Conservation (phyloP, 2,329 filamentous ascomycete genomes). For the Bertia moriformis region DNA sequence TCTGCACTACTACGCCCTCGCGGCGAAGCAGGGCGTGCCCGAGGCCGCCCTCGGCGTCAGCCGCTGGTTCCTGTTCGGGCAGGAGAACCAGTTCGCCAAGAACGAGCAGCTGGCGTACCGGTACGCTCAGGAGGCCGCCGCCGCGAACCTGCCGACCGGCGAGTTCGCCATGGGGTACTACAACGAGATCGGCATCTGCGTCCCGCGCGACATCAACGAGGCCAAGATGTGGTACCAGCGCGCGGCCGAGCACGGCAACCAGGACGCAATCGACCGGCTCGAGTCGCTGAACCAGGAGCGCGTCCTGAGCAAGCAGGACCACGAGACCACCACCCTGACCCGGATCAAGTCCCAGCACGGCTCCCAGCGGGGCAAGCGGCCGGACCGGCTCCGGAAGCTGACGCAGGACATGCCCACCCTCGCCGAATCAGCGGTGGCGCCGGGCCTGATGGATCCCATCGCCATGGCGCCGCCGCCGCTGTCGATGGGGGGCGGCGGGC, state of each 20-base stretch:
- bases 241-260: slow-evolving; percentile 80
- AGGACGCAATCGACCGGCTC: slow-evolving; percentile 68
- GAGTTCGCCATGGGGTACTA: slow-evolving; percentile 98
- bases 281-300: slow-evolving; percentile 73
- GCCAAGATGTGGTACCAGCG: slow-evolving; percentile 82
- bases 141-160: slow-evolving; percentile 69
- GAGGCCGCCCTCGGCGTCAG: slow-evolving; percentile 93
- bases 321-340: slow-evolving; percentile 79
- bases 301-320: slow-evolving; percentile 75
- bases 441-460: slow-evolving; percentile 12
- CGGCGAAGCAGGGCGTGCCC: slow-evolving; percentile 77
- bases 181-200: slow-evolving; percentile 87
- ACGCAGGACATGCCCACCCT: slow-evolving; percentile 28
- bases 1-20: slow-evolving; percentile 87
- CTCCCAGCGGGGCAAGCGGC: slow-evolving; percentile 47
- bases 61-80: slow-evolving; percentile 95
- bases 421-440: slow-evolving; percentile 22
- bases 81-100: slow-evolving; percentile 82
- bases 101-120: slow-evolving; percentile 87
- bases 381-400: slow-evolving; percentile 40
- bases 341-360: slow-evolving; percentile 74
- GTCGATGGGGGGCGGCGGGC: slow-evolving; percentile 9
- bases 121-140: slow-evolving; percentile 77
- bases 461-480: slow-evolving; percentile 4
- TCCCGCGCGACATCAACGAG: slow-evolving; percentile 68